Evolutionary conservation across 805 yeast species (phyloP).

Genomic region (Priceomyces medius): DNA sequence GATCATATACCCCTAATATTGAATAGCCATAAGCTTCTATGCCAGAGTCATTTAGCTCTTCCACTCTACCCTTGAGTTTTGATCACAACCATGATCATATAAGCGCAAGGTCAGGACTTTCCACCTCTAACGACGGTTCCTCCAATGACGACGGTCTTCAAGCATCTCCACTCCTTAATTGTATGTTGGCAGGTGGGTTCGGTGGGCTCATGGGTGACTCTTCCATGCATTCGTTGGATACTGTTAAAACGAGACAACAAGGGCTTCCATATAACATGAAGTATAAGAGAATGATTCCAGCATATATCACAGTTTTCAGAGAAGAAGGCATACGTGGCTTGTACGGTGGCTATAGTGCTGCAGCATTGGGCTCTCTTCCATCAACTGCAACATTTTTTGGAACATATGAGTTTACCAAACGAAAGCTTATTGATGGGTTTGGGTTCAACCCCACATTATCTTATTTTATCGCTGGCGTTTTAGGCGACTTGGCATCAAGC

Average conservation of each 20-base stretch:
- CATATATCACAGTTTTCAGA: slow-evolving; percentile 68
- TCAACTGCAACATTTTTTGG: slow-evolving; percentile 93
- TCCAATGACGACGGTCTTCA: slow-evolving; percentile 6
- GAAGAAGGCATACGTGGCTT: slow-evolving; percentile 91
- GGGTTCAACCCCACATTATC: slow-evolving; percentile 74
- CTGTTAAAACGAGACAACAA: slow-evolving; percentile 96
- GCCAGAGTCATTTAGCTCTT: slow-evolving; percentile 28
- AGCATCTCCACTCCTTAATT: slow-evolving; percentile 49
- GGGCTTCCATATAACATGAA: slow-evolving; percentile 73
- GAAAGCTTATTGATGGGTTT: slow-evolving; percentile 62
- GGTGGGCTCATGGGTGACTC: slow-evolving; percentile 95
- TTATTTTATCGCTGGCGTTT: slow-evolving; percentile 79
- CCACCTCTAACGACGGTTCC: slow-evolving; percentile 3
- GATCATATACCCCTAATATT: not conserved
- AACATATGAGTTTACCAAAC: slow-evolving; percentile 80
- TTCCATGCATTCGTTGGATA: slow-evolving; percentile 92
- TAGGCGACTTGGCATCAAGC: slow-evolving; percentile 92
- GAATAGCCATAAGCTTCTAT: slow-evolving; percentile 9
- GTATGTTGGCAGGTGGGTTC: slow-evolving; percentile 86
- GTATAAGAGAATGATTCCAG: slow-evolving; percentile 72
- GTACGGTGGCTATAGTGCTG: slow-evolving; percentile 91
- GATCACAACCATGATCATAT: slow-evolving; percentile 24
- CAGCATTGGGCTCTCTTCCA: slow-evolving; percentile 89
- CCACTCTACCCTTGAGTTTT: slow-evolving; percentile 36
- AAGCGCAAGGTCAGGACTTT: slow-evolving; percentile 5